A percentile compares a stretch with the other conserved stretches of the same genome.
Evolutionary conservation across 2,329 filamentous ascomycete species (phyloP).

Genomic region (Nigrograna mackinnonii): DNA sequence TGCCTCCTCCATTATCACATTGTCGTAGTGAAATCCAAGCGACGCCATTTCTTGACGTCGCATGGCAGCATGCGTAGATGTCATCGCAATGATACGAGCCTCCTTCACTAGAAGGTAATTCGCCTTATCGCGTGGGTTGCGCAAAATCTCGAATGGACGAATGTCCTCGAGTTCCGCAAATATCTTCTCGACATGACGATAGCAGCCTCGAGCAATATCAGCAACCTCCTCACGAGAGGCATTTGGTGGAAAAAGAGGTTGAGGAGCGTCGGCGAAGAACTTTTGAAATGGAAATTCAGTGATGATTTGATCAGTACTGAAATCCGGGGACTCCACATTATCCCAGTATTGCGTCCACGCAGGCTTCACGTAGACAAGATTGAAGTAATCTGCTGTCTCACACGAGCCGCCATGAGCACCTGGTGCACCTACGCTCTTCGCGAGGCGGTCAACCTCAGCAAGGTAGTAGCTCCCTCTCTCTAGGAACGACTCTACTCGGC

Average conservation of each 20-base stretch:
- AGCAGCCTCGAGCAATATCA: conserved; percentile 82
- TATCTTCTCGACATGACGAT: conserved; percentile 84
- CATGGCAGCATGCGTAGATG: conserved; percentile 96
- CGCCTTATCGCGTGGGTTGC: conserved; percentile 86
- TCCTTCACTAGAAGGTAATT: conserved; percentile 96
- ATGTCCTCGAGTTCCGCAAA: conserved; percentile 93
- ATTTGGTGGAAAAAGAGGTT: conserved; percentile 76
- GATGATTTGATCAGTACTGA: conserved; percentile 65
- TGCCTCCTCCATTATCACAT: conserved; percentile 97
- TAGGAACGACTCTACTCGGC: conserved; percentile 91
- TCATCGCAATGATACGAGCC: conserved; percentile 98
- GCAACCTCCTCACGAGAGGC: conserved; percentile 68
- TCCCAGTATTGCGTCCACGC: conserved; percentile 86
- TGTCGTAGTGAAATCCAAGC: conserved; percentile 97
- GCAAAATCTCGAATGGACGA: conserved; percentile 90
- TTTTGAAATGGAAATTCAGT: conserved; percentile 81
- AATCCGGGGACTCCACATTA: conserved; percentile 58
- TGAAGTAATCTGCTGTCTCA: conserved; percentile 96
- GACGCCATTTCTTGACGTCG: conserved; percentile 85
- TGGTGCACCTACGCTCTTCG: conserved; percentile 80
- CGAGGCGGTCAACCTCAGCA: conserved; percentile 82
- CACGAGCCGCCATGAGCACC: conserved; percentile 96
- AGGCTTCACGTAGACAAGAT: conserved; percentile 86
- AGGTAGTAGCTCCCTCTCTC: conserved; percentile 82
- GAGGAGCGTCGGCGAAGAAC: conserved; percentile 86